Conservation (phyloP, 345 rosid genomes). For the Eucalyptus sp. region DNA sequence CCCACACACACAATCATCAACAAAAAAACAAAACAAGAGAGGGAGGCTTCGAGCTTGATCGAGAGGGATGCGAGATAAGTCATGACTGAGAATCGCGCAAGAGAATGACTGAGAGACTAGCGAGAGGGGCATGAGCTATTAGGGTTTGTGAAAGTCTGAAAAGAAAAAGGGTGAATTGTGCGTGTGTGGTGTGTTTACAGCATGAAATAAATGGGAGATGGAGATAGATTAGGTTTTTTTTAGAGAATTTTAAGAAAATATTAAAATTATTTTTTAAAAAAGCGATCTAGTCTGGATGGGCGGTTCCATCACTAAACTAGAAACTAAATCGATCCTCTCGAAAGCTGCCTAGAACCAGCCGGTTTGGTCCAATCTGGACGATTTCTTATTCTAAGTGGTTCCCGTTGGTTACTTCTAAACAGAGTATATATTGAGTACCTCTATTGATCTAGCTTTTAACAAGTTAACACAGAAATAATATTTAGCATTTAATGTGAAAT, state of each 20-base stretch:
- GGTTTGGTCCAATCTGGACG: rapidly evolving
- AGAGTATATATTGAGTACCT: background rate
- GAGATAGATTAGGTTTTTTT: background rate
- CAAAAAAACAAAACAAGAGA: background rate
- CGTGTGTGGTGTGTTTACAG: background rate
- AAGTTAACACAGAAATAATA: background rate
- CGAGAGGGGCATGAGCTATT: background rate
- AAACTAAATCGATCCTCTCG: background rate
- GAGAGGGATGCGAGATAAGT: background rate
- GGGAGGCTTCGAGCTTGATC: background rate
- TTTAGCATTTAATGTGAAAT: background rate
- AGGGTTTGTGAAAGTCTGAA: background rate
- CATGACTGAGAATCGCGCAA: background rate
- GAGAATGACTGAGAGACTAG: background rate
- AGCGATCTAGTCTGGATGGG: background rate
- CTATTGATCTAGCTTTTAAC: background rate
- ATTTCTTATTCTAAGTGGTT: background rate
- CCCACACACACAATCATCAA: background rate
- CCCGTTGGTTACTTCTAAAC: background rate
- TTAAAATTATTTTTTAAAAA: too few species aligned
- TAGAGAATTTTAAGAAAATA: too few species aligned
- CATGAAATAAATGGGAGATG: background rate
- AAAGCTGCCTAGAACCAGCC: background rate
- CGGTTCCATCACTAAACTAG: rapidly evolving
- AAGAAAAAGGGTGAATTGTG: background rate